Conservation (phyloP, 1,284 basidiomycete species). For the Hymenochaete sp. region DNA sequence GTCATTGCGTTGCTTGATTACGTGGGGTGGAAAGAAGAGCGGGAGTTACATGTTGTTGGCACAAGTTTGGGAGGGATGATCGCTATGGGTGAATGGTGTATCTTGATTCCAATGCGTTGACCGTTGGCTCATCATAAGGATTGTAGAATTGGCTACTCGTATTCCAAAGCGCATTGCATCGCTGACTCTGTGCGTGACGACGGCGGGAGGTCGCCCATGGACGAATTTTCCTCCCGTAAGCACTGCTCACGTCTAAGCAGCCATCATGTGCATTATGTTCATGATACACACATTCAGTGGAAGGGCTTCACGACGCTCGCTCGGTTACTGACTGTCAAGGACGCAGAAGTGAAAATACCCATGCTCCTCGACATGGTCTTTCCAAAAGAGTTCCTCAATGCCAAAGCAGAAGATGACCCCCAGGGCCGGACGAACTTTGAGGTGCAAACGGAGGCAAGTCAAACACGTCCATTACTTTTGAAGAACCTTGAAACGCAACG, state of each 20-base stretch:
- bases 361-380: conserved; percentile 54
- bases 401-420: conserved; percentile 40
- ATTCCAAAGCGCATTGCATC: conserved; percentile 63
- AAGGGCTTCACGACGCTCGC: conserved; percentile 35
- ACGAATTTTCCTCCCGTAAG: conserved; percentile 54
- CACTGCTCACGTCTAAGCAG: conserved; percentile 10
- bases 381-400: conserved; percentile 49
- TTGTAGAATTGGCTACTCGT: conserved; percentile 51
- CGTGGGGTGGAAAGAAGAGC: conserved; percentile 60
- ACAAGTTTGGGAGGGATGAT: conserved; percentile 85
- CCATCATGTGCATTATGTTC: background rate
- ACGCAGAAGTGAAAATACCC: conserved; percentile 43
- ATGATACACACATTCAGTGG: conserved; percentile 27
- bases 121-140: conserved; percentile 3
- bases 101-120: background rate
- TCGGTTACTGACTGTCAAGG: conserved; percentile 37
- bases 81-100: conserved; percentile 45
- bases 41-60: conserved; percentile 67
- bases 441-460: conserved; percentile 42
- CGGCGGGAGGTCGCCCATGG: conserved; percentile 50
- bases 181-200: conserved; percentile 63
- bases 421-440: conserved; percentile 55
- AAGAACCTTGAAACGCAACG: background rate
- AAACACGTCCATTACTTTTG: background rate
- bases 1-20: conserved; percentile 60